Evolutionary conservation across 495 filamentous ascomycete genomes (phyloP), one percentile per base, ranked within the genome.

Genomic region (Aspergillus affinis): DNA sequence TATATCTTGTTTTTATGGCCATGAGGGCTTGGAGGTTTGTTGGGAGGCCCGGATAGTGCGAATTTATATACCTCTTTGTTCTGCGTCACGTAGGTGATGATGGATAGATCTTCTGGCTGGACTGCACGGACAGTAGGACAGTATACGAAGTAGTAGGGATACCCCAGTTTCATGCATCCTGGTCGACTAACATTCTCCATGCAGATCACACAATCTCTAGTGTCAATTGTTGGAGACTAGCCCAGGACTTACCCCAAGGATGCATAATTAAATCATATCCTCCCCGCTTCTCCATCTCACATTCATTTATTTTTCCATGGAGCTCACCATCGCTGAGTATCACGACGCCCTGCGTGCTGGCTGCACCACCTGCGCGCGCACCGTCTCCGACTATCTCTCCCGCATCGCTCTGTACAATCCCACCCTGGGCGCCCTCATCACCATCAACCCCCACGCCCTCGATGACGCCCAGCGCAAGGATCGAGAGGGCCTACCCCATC

Each of bases 351-450:
- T 88, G 45, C 79, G 74, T 58, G 63, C 69, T n/a, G 70, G 73
- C 6, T 63, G 73, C 18, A 76, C 79, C 32, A 81, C 79, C 23
- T 87, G 84, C 66, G 72, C 78, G 12, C 69, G 69, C 6, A 69
- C 88, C 0, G 72, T 86, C n/a, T 77, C 75, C 20, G 69, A 77
- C 19, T 88, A 84, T 62, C 65, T 88, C 30, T 65, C 76, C 3
- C 80, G 84, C 18, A 84, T 89, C 46, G 74, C 81, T 54, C 66
- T 70, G 9, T 78, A 82, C 62, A 85, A 89, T 66, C 76, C 77
- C 10, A 72, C 69, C 13, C 75, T 86, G 55, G 86, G 86, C 58
- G 79, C 85, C 21, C 69, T 90, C 51, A 72, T 87, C 41, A 74
- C 73, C 1, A 69, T 87, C 9, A 84, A 86, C 61, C 73, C 76